These are phyloP conservation scores for Epithemia pelagica DNA, from an alignment of 108 stramenopile species.

Conservation along the genomic window DNA sequence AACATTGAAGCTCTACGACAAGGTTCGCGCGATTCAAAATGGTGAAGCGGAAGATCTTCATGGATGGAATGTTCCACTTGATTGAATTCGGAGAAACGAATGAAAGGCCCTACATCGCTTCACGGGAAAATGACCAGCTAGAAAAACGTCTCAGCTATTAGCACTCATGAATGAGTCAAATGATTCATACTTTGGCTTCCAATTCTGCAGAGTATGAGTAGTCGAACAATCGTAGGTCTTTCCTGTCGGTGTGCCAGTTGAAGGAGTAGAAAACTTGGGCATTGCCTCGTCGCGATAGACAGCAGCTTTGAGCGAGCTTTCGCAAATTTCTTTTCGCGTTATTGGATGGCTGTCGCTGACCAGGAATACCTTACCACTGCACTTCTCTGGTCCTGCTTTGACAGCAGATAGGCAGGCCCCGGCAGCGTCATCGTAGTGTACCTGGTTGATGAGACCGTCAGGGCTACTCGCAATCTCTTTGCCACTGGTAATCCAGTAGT, in stretches of 20 bases:
- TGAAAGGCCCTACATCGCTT: too few species aligned
- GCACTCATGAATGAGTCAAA: constrained; percentile 72
- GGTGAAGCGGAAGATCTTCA: constrained; percentile 90
- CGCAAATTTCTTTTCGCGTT: constrained; percentile 71
- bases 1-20: constrained; percentile 76
- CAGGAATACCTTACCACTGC: constrained; percentile 46
- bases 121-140: not conserved
- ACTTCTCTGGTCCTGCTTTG: constrained; percentile 16
- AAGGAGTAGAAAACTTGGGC: constrained; percentile 61
- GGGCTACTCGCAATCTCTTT: constrained; percentile 55
- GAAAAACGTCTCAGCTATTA: not conserved
- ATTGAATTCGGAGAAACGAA: too few species aligned
- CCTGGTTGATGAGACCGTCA: constrained; percentile 77
- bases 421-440: constrained; percentile 91
- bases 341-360: constrained; percentile 81
- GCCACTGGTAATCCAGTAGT: constrained; percentile 66
- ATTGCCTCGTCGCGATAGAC: constrained; percentile 38
- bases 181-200: constrained; percentile 66
- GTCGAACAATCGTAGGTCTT: constrained; percentile 77
- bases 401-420: constrained; percentile 59
- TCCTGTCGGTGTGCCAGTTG: not conserved
- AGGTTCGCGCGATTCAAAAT: constrained; percentile 86
- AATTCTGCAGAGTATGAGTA: constrained; percentile 58
- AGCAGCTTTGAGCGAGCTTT: constrained; percentile 54
- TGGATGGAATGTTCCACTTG: constrained; percentile 80